Percentiles rank a stretch among this genome's conserved stretches.
phyloP scores from a whole-genome alignment of 1,284 basidiomycete species.

The Papiliotrema flavescens region DNA sequence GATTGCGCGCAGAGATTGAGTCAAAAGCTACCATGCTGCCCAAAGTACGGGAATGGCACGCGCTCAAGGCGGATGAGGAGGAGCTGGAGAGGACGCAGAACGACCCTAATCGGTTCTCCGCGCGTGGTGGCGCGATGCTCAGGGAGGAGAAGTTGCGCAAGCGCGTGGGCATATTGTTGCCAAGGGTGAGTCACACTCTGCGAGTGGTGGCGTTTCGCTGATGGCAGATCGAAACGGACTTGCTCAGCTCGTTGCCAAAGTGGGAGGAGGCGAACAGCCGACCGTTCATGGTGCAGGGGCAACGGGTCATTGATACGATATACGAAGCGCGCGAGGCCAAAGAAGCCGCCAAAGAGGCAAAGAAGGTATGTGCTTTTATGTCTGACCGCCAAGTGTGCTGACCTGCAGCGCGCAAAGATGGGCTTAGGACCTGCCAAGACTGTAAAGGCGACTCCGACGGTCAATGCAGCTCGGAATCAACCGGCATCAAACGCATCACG shows the following conservation, averaged over 20 bases:
- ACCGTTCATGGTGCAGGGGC: slow-evolving; percentile 80
- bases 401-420: slow-evolving; percentile 26
- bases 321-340: slow-evolving; percentile 62
- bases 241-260: slow-evolving; percentile 69
- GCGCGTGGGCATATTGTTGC: slow-evolving; percentile 89
- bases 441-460: slow-evolving; percentile 19
- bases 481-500: neutral
- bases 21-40: slow-evolving; percentile 72
- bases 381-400: neutral
- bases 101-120: slow-evolving; percentile 46
- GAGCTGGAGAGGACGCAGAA: slow-evolving; percentile 61
- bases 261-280: slow-evolving; percentile 82
- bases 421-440: slow-evolving; percentile 24
- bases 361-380: slow-evolving; percentile 44
- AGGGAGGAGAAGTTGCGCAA: slow-evolving; percentile 98
- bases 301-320: slow-evolving; percentile 75
- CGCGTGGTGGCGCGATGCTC: slow-evolving; percentile 67
- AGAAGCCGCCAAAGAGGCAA: slow-evolving; percentile 70
- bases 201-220: neutral
- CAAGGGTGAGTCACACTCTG: slow-evolving; percentile 61
- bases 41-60: slow-evolving; percentile 80
- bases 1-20: slow-evolving; percentile 74
- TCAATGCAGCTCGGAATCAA: too few relatives aligned
- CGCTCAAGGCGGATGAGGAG: slow-evolving; percentile 84
- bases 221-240: slow-evolving; percentile 76